Base-by-base conservation (phyloP, 176 grass and related monocot genomes). In the Ensete ventricosum region DNA sequence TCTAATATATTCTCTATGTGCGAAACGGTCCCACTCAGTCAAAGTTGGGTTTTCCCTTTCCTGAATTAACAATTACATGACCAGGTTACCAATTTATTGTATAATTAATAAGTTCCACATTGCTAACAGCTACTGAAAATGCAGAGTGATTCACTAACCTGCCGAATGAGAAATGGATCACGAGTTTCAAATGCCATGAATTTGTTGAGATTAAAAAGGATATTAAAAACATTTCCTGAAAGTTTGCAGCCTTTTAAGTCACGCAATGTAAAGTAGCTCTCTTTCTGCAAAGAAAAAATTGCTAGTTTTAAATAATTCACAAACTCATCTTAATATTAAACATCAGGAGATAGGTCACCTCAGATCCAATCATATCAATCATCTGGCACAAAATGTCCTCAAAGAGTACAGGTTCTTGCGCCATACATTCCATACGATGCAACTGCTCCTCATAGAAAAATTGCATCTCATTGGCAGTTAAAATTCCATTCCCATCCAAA, bases 351-450 rank as follows among this genome's bases (percentile, higher is more conserved):
- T 5, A 20, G n/a, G 14, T 64, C 51, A 97, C 94, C 94, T 98
- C 87, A 69, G 88, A 82, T 78, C 85, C 82, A 85, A 93, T 87
- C 94, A 93, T 93, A 83, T 98, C 94, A 64, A 98, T 87, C 54
- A 98, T 87, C 73, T 98, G 94, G 58, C 94, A 93, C 48, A 98
- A 75, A 59, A 98, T 93, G 80, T 98, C 94, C 80, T 93, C 90
- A 76, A 91, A 98, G 48, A 93, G 77, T 72, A 93, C 90, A 77
- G 94, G 90, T 79, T 98, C 94, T 72, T 98, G 90, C 67, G 94
- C 84, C 94, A 98, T 93, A 76, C 94, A 98, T 64, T 98, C 94
- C 90, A 98, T 91, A 24, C 94, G 90, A 80, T 98, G 94, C 81
- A 98, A 87, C 77, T 98, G 94, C 86, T 98, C 94, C 75, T 98